Base-by-base conservation (phyloP, 192 early-diverging fungal species). In the Coemansia sp. region DNA sequence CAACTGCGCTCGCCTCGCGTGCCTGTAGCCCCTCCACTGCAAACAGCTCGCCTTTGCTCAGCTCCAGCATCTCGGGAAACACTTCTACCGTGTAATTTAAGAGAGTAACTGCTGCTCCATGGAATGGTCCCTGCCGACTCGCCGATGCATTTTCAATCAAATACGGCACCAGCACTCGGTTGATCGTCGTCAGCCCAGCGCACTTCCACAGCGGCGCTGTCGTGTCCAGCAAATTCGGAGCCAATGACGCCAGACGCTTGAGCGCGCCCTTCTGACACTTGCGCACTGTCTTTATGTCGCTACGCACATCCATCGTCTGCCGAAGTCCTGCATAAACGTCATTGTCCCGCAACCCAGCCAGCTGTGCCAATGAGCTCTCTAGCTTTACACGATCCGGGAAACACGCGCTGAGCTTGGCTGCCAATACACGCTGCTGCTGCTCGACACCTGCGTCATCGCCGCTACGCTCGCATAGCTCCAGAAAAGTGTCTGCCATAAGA, bases 181-280 rank as follows among this genome's bases (percentile, higher is more conserved):
- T 90, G 54, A 95, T 69, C 6, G 93, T 76, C 7, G 87, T 88
- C 39, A 94, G 69, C 8, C 87, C 86, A 11, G 93, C 87, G 8
- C 91, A 83, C 27, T 92, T 87, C 50, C 97, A 81, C 21, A 95
- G 74, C 14, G 89, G 70, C 2, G 83, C 74, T 22, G 94, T 92
- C 1, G 89, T 86, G 45, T 96, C 95, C 26, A 85, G 59, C 16
- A 86, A 60, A 10, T 73, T 77, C 16, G 87, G 75, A 0, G 87
- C 64, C n/a, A 89, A 67, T 21, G 82, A 74, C 21, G 90, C 87
- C 9, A 96, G 75, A 8, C 82, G 72, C 53, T 89, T 85, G 16
- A 89, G 54, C 2, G 91, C 68, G 53, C 92, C 90, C 72, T 83
- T 89, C 83, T 92, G 81, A 48, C 86, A 78, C 62, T 90, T 91